phyloP scores from a whole-genome alignment of 202 grass and related monocot species.

The Sporobolus alterniflorus region DNA sequence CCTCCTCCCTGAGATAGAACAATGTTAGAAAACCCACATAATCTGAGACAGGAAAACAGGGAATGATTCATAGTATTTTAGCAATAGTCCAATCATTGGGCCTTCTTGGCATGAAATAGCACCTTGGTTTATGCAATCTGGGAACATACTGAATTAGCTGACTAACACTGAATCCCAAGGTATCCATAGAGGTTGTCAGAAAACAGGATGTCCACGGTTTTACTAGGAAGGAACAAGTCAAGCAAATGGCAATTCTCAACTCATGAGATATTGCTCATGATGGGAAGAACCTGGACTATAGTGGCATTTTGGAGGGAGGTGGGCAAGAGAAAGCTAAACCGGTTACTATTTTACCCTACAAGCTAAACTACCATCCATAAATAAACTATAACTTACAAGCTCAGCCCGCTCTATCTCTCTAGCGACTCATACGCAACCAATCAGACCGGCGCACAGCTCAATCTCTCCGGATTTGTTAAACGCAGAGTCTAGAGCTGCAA shows the following conservation, averaged over 20 bases:
- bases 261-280: not conserved
- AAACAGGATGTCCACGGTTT: not conserved
- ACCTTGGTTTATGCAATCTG: not conserved
- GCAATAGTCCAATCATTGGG: not conserved
- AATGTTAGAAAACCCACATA: not conserved
- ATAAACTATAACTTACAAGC: no score
- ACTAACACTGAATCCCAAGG: not conserved
- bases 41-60: not conserved
- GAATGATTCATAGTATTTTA: not conserved
- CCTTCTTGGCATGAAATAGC: not conserved
- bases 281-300: not conserved
- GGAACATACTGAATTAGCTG: not conserved
- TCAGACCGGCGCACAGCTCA: not conserved
- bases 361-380: no score
- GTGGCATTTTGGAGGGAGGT: not conserved
- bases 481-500: no score
- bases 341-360: not conserved
- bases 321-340: not conserved
- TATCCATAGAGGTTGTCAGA: not conserved
- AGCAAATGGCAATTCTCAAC: not conserved
- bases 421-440: not conserved
- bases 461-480: not conserved
- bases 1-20: slow-evolving; percentile 49
- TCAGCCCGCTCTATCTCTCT: no score
- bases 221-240: not conserved